Percentiles rank a stretch among this genome's conserved stretches.
These are phyloP conservation scores for Sugiyamaella qingdaonensis DNA, from an alignment of 805 yeast genomes.

Conservation along the genomic window DNA sequence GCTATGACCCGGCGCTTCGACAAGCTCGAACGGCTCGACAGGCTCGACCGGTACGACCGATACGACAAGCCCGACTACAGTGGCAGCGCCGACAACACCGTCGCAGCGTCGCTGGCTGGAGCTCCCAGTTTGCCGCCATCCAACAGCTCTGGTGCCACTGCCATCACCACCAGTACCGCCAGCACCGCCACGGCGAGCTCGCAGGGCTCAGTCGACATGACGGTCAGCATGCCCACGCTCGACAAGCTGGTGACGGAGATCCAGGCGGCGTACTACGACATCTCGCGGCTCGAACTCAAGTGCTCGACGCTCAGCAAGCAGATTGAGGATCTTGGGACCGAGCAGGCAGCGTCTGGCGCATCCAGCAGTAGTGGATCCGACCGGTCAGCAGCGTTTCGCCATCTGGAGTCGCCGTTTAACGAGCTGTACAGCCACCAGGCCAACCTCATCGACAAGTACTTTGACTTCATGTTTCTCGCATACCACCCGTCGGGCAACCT, in stretches of 20 bases:
- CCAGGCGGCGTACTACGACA: slow-evolving; percentile 22
- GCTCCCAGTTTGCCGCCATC: not conserved
- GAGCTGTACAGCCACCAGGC: slow-evolving; percentile 18
- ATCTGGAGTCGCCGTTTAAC: slow-evolving; percentile 5
- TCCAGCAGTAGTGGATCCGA: not conserved
- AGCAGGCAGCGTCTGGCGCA: not conserved
- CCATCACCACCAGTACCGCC: not conserved
- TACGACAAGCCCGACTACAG: not conserved
- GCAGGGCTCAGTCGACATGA: slow-evolving; percentile 4
- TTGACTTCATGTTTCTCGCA: slow-evolving; percentile 24
- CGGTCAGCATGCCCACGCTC: slow-evolving; percentile 11
- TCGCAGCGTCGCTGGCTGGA: not conserved
- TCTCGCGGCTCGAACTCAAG: slow-evolving; percentile 18
- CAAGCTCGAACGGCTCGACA: not conserved
- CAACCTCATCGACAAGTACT: slow-evolving; percentile 21
- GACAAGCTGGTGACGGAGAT: slow-evolving; percentile 17
- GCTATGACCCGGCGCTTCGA: not conserved
- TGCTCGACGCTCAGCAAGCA: slow-evolving; percentile 10
- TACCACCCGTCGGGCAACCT: slow-evolving; percentile 23
- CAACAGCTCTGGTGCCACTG: not conserved
- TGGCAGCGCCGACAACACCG: not conserved
- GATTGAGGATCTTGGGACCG: not conserved
- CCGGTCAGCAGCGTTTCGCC: not conserved
- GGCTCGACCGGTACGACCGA: not conserved
- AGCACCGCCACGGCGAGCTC: not conserved